These are phyloP conservation scores for Diaporthe eres DNA, from an alignment of 2,329 filamentous ascomycete species.

Conservation along the genomic window DNA sequence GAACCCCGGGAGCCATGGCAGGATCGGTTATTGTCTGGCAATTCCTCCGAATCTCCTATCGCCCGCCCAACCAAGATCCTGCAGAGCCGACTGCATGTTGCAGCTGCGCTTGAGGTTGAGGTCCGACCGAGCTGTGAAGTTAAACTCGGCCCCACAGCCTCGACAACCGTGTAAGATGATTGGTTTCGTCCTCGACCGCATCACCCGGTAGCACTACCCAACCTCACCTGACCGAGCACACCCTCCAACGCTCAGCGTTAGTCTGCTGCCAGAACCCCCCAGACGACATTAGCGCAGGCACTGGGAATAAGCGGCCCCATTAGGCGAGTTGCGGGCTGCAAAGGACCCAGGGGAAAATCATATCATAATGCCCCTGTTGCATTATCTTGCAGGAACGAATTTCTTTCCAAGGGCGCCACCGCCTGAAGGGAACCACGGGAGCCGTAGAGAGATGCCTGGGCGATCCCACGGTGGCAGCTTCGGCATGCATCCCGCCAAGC, in stretches of 20 bases:
- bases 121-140: slow-evolving; percentile 17
- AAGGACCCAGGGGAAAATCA: background rate
- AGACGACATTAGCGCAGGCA: slow-evolving; percentile 15
- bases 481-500: background rate
- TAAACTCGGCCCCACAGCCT: slow-evolving; percentile 9
- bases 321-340: slow-evolving; percentile 16
- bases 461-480: background rate
- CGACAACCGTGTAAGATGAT: slow-evolving; percentile 33
- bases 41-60: slow-evolving; percentile 11
- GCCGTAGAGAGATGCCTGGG: too few relatives aligned
- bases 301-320: background rate
- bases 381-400: slow-evolving; percentile 6
- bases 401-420: background rate
- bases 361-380: slow-evolving; percentile 4
- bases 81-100: slow-evolving; percentile 1
- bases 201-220: background rate
- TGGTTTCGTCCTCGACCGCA: slow-evolving; percentile 5
- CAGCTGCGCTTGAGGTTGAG: slow-evolving; percentile 7
- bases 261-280: background rate
- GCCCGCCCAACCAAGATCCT: background rate
- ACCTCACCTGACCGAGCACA: slow-evolving; percentile 13
- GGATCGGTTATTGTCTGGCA: background rate
- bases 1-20: background rate
- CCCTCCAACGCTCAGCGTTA: background rate
- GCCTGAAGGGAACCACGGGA: background rate